Base-by-base conservation (phyloP, 176 grass and related monocot genomes). In the Elaeis guineensis region DNA sequence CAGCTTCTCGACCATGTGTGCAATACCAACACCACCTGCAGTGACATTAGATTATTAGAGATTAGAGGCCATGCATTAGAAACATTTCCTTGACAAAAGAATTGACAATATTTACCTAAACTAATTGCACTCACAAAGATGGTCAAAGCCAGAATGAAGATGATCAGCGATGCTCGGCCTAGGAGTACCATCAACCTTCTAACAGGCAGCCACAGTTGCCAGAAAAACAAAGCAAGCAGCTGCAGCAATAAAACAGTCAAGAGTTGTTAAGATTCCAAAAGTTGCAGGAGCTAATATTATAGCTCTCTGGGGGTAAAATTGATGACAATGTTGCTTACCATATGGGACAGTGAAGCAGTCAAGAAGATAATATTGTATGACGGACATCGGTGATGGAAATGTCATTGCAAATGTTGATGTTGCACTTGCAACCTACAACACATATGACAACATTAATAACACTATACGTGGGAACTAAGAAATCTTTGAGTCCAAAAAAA, bases 71-170 rank as follows among this genome's bases (percentile, higher is more conserved):
- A 25, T 24, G 11, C 9, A 12, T 44, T 14, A 44, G 35, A 23
- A 51, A 19, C 20, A 25, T 50, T 12, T 9, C 16, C 12, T 24
- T 50, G 19, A 64, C 17, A 23, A 12, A 49, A 65, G 12, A 64
- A 51, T 17, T 49, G 8, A 23, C 9, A 26, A 17, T 16, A 65
- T 6, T 71, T 71, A 71, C 69, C 69, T 71, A 71, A 60, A 30
- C 69, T 58, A 14, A 71, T 29, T 52, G 69, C 69, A 20, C 69
- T 71, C 56, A 71, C 55, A 25, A 71, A 52, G 69, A 71, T 71
- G 57, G 69, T 71, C 17, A 71, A 30, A 16, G 69, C 69, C 44
- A 71, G 57, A 51, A 71, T 61, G 56, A 71, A 71, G 35, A 71
- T 71, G 16, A 71, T 71, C 17, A 71, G 23, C 16, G 69, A 71